Evolutionary conservation across 164 flowering plant species (phyloP), one percentile per base, ranked within the genome.

Genomic region (Nelumbo lutea): DNA sequence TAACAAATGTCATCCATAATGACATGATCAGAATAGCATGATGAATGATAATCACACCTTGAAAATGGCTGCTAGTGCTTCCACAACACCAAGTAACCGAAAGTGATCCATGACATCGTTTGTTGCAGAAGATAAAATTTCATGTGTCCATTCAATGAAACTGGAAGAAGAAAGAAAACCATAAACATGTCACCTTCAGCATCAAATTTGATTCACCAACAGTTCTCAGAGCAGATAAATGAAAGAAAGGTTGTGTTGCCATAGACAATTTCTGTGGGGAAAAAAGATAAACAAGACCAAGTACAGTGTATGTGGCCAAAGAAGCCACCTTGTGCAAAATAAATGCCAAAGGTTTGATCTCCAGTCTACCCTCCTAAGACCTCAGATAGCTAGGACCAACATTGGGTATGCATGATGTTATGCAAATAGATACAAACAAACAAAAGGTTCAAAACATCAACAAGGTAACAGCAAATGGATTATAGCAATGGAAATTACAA

Each of bases 71-170:
- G 96, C 94, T 68, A 92, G 75, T 53, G 97, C 91, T 80, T 89
- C 97, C 71, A 87, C 81, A 63, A 77, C 89, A 65, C 99, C 99
- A 72, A 95, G 85, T 70, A 90, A 79, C 48, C 81, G 87, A 59
- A 95, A 95, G 63, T 83, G 84, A 66, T 83, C 84, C 62, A 80
- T 62, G 41, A 81, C 69, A 80, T 87, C 87, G 70, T 83, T 86
- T 9, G 79, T 72, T 42, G 14, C 55, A 47, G 88, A 80, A 72
- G 91, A 83, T 47, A 91, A 69, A 62, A 87, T 88, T 72, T 89
- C 88, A 79, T 88, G 90, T 11, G 94, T 79, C 99, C 99, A 95
- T 61, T 86, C 84, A 82, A 84, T 72, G 76, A 95, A 95, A 80
- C 99, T 95, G 90, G 67, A 79, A 68, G 59, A 61, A 48, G 42